These are phyloP conservation scores for Lactarius tabidus DNA, from an alignment of 768 basidiomycete species.

Conservation along the genomic window DNA sequence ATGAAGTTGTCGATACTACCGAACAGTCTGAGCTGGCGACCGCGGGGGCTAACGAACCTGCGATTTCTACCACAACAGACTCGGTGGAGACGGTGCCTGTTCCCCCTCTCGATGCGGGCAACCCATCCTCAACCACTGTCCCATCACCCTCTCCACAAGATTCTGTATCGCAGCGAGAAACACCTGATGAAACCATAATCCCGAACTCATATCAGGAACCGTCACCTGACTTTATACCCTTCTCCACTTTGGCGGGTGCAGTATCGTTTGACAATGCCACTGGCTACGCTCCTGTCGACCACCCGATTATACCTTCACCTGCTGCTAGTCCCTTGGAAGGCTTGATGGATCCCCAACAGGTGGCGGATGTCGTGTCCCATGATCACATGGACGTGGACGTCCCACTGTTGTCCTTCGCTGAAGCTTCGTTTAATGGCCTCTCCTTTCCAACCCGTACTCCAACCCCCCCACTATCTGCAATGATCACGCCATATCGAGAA, in stretches of 20 bases:
- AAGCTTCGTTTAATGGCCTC: slow-evolving; percentile 6
- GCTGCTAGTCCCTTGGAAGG: background rate
- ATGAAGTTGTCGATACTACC: background rate
- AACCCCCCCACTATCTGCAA: slow-evolving; percentile 21
- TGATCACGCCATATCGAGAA: slow-evolving; percentile 12
- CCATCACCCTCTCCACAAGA: background rate
- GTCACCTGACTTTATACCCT: slow-evolving; percentile 7
- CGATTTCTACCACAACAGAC: background rate
- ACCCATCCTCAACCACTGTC: background rate
- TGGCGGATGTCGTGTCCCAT: background rate
- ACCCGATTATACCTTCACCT: background rate
- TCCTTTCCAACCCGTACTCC: slow-evolving; percentile 20
- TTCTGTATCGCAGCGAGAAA: background rate
- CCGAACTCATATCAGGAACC: background rate
- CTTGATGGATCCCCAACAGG: background rate
- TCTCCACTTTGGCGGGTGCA: slow-evolving; percentile 19
- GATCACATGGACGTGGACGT: background rate
- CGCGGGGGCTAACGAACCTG: background rate
- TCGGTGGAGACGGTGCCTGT: background rate
- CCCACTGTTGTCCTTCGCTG: background rate
- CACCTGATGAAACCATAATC: background rate
- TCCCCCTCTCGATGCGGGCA: background rate
- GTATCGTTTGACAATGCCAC: slow-evolving; percentile 12
- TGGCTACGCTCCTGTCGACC: background rate
- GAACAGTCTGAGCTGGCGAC: background rate